Percentiles rank a stretch among this genome's conserved stretches.
Conservation (phyloP, 306 rosid genomes). For the Astragalus membranaceus region DNA sequence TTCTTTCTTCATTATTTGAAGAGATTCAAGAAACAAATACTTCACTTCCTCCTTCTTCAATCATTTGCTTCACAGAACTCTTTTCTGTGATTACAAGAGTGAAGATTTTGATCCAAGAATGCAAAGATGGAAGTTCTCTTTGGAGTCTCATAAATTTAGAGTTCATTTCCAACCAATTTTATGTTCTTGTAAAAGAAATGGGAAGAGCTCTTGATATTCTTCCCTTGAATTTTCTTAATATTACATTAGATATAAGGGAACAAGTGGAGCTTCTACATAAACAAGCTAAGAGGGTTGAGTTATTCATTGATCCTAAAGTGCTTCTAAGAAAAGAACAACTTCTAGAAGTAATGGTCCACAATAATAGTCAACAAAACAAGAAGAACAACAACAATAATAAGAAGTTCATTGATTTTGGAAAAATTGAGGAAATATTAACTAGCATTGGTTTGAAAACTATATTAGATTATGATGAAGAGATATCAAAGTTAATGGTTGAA, state of each 20-base stretch:
- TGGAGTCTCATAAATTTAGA: slow-evolving; percentile 72
- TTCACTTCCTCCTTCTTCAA: slow-evolving; percentile 74
- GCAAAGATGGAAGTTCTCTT: slow-evolving; percentile 65
- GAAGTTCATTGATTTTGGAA: slow-evolving; percentile 47
- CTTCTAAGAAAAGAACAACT: slow-evolving; percentile 56
- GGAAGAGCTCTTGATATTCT: slow-evolving; percentile 83
- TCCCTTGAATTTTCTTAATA: slow-evolving; percentile 63
- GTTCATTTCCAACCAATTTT: slow-evolving; percentile 53
- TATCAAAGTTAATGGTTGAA: slow-evolving; percentile 71
- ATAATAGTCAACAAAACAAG: slow-evolving; percentile 42
- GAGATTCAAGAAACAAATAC: slow-evolving; percentile 62
- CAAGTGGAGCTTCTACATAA: slow-evolving; percentile 82
- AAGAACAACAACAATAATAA: slow-evolving; percentile 34
- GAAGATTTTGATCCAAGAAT: slow-evolving; percentile 56
- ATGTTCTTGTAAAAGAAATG: slow-evolving; percentile 69
- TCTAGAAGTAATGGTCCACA: slow-evolving; percentile 55
- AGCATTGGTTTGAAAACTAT: slow-evolving; percentile 59
- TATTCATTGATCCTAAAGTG: slow-evolving; percentile 47
- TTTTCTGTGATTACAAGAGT: slow-evolving; percentile 68
- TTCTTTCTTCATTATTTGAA: slow-evolving; percentile 77
- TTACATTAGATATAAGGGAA: slow-evolving; percentile 59
- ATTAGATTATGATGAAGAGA: slow-evolving; percentile 66
- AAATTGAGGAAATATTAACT: slow-evolving; percentile 48
- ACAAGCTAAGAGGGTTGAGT: slow-evolving; percentile 63
- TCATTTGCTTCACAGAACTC: slow-evolving; percentile 82